Evolutionary conservation across 768 basidiomycete species (phyloP), one percentile per base, ranked within the genome.

Genomic region (Pleurotus pulmonarius): DNA sequence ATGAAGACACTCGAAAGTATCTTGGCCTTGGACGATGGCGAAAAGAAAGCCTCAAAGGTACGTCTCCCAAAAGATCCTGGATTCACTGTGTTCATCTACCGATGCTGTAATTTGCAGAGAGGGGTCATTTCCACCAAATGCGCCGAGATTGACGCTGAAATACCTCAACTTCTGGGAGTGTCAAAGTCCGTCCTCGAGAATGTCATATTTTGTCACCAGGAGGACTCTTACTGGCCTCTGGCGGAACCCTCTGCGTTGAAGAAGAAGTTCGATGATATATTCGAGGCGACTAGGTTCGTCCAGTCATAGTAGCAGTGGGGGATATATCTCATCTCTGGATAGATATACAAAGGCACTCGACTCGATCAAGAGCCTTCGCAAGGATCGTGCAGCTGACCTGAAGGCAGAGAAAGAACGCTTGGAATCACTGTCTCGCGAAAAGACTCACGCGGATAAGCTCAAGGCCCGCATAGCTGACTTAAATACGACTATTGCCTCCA

Each of bases 181-280:
- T 97, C 94, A 11, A 97, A 95, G 69, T 88, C 95, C n/a, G 95
- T 99, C 37, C 85, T 98, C 20, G 96, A 98, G 64, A 98, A 98
- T 66, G 97, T 99, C 64, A 98, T 99, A 48, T 99, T 99, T 65
- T 99, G 97, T 70, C 97, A 99, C 70, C 97, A 99, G 71, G 97
- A 99, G 65, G 97, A 99, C 53, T 95, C 94, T 0, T 98, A 92
- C 64, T 99, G 97, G 97, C 97, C 97, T 0, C 79, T 99, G 20
- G 81, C 94, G 0, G 97, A 98, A 63, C 91, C 96, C 2, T 75
- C 91, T 9, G 81, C 85, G 0, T 73, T 99, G 38, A 99, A 99
- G 80, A 98, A 98, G 81, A 98, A 98, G 69, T 99, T 99, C 59
- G 97, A 99, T 64, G 97, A 99, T 64, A 99, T 99, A 56, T 98